A percentile compares a stretch with the other conserved stretches of the same genome.
Evolutionary conservation across 768 basidiomycete genomes (phyloP).

Genomic region (Termitomyces sp.): DNA sequence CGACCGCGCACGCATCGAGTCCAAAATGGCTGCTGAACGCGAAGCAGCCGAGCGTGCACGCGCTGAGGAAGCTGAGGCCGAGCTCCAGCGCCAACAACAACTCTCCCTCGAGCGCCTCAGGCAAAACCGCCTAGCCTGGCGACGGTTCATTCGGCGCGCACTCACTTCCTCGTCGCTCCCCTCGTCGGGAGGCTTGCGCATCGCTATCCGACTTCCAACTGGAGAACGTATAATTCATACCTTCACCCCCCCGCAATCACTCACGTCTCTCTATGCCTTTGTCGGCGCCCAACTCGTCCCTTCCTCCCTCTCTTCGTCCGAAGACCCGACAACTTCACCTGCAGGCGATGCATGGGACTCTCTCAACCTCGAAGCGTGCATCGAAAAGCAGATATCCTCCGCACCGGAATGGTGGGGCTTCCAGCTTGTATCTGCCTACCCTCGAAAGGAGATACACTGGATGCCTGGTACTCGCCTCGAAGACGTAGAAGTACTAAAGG

Average conservation of each 20-base stretch:
- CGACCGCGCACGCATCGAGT: constrained; percentile 38
- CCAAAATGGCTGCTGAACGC: constrained; percentile 39
- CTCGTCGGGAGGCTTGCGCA: neutral
- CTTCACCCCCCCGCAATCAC: constrained; percentile 42
- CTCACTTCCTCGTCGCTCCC: constrained; percentile 12
- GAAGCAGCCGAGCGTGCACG: constrained; percentile 28
- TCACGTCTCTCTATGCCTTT: constrained; percentile 67
- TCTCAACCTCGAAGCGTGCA: constrained; percentile 28
- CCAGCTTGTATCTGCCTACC: constrained; percentile 62
- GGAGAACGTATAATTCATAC: constrained; percentile 53
- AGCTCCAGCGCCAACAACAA: neutral
- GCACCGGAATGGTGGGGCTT: constrained; percentile 66
- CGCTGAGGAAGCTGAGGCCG: constrained; percentile 21
- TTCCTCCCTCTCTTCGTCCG: constrained; percentile 23
- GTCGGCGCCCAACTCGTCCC: constrained; percentile 62
- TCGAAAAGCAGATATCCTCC: constrained; percentile 18
- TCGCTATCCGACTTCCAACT: constrained; percentile 15
- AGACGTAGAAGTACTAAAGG: constrained; percentile 43
- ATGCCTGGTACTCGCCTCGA: constrained; percentile 28
- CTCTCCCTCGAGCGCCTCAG: neutral
- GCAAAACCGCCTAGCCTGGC: constrained; percentile 20
- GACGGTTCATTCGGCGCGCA: constrained; percentile 44
- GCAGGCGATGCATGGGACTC: constrained; percentile 26
- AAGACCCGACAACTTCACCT: constrained; percentile 39
- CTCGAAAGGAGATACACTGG: constrained; percentile 59